Base-by-base conservation (phyloP, 345 rosid species). In the Pugionium cornutum region DNA sequence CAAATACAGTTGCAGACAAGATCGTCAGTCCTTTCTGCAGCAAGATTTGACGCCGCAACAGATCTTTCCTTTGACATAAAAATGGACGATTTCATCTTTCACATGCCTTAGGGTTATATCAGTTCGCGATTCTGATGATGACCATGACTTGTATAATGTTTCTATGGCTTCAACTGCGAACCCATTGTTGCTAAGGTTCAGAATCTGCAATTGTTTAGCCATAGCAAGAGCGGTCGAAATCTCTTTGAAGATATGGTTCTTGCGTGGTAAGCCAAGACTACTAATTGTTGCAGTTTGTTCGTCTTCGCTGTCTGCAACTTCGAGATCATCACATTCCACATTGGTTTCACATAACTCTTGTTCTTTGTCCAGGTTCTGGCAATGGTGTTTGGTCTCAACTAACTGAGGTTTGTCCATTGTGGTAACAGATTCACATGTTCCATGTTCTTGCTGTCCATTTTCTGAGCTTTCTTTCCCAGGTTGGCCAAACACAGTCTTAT, bases 281-380 rank as follows among this genome's bases (percentile, higher is more conserved):
- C 61, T 80, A 0, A 88, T 83, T 37, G 76, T 83, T 2, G 79
- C 78, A 30, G 67, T 81, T 56, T 40, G 72, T 7, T 79, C 79
- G 64, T 94, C 99, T 81, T 90, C 92, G 52, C 97, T 94, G 64
- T 88, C 99, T 28, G 96, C 89, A 60, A 94, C 95, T 83, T 85
- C 88, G 4, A 90, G 85, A 46, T 60, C 68, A 64, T 72, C 57
- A 67, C 70, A 76, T 10, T 81, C 77, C 5, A 73, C 73, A 76
- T 75, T 74, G 62, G 65, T 35, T 40, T 50, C 75, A 68, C 85
- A 82, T 53, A 70, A 26, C 31, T 30, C 72, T 18, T 69, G 68
- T 63, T 65, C 77, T 60, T 67, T 69, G 9, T 40, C 56, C 6
- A 6, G 43, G 37, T 43, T 55, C 33, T 50, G 67, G 57, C n/a